Conservation (phyloP, 768 basidiomycete species). For the Tricholoma terreum region DNA sequence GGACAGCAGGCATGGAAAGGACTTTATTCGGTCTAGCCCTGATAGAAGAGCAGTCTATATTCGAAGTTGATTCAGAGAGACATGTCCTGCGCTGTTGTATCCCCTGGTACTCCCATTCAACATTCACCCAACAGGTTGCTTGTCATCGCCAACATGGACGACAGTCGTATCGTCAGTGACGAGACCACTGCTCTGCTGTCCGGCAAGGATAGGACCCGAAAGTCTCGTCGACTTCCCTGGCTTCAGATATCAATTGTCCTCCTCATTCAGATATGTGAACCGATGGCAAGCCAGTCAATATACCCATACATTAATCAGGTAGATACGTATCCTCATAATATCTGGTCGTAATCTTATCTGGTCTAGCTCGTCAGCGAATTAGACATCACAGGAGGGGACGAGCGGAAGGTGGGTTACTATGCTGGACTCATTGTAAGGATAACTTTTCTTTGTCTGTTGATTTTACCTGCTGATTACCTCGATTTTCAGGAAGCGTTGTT, state of each 20-base stretch:
- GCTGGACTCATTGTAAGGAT: slow-evolving; percentile 42
- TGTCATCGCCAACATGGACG: not conserved
- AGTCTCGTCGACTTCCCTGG: slow-evolving; percentile 30
- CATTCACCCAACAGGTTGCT: not conserved
- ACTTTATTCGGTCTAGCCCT: not conserved
- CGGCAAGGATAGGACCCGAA: not conserved
- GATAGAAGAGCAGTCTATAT: not conserved
- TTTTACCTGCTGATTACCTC: not conserved
- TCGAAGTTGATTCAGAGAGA: not conserved
- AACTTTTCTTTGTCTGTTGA: not conserved
- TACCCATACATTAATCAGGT: slow-evolving; percentile 47
- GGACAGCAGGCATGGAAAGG: not conserved
- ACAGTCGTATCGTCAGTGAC: not conserved
- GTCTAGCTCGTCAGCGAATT: slow-evolving; percentile 25
- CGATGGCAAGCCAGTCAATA: slow-evolving; percentile 33
- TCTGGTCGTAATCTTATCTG: not conserved
- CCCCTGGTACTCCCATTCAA: not conserved
- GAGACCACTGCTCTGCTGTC: not conserved
- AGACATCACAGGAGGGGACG: slow-evolving; percentile 42
- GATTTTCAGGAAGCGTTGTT: slow-evolving; percentile 55
- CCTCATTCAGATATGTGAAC: slow-evolving; percentile 33
- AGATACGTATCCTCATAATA: not conserved
- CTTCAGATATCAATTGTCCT: slow-evolving; percentile 36
- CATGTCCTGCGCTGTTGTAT: not conserved
- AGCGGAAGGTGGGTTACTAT: slow-evolving; percentile 45